Conservation (phyloP, 352 stramenopile genomes). For the Pythium guiyangense region DNA sequence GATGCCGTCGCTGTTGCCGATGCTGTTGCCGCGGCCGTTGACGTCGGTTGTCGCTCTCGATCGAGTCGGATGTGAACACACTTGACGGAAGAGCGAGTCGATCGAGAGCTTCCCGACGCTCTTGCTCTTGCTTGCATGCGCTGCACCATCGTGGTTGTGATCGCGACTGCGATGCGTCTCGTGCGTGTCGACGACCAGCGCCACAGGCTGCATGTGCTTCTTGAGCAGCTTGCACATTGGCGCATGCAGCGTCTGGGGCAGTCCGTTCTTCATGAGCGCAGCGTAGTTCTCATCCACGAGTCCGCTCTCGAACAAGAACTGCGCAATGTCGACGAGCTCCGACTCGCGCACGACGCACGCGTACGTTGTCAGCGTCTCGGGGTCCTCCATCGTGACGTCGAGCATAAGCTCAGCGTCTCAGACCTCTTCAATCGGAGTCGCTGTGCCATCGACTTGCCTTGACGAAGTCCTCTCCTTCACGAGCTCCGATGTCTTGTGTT, state of each 20-base stretch:
- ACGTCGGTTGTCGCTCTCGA: no score
- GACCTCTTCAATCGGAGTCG: no score
- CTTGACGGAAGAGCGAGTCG: not conserved
- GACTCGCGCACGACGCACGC: conserved; percentile 24
- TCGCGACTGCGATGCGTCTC: not conserved
- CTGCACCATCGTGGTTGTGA: no score
- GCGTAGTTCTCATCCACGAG: conserved; percentile 14
- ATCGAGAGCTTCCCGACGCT: conserved; percentile 2
- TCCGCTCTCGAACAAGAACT: conserved; percentile 21
- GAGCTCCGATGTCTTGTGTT: no score
- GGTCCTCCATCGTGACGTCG: conserved; percentile 49
- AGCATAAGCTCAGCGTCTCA: conserved; percentile 59
- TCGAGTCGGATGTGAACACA: no score
- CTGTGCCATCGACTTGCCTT: no score
- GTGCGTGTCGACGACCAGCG: not conserved
- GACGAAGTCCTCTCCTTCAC: no score
- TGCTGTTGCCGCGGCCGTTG: no score
- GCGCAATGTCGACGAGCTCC: conserved; percentile 27
- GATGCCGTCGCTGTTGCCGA: no score
- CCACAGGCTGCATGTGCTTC: conserved; percentile 16
- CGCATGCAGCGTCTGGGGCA: conserved; percentile 19
- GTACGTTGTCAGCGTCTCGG: conserved; percentile 32
- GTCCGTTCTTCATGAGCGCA: conserved; percentile 33
- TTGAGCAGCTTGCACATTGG: conserved; percentile 26
- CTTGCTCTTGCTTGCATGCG: not conserved